Evolutionary conservation across 1,284 basidiomycete genomes (phyloP).

Genomic region (Pseudozyma tsukubaensis): DNA sequence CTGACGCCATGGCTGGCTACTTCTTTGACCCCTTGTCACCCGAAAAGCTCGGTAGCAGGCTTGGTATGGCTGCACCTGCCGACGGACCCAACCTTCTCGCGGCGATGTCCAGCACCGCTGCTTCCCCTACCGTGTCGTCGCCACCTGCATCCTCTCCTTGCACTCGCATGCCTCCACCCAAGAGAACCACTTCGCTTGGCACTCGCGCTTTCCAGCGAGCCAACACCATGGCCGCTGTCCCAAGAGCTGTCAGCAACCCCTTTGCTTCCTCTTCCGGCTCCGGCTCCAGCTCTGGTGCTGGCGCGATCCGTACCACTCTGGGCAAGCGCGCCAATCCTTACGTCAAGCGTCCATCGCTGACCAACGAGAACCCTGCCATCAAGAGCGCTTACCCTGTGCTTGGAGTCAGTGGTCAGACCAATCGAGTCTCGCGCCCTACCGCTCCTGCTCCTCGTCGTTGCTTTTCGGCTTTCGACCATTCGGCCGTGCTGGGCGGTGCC

Average conservation of each 20-base stretch:
- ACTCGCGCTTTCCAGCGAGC: constrained; percentile 45
- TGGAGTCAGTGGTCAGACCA: constrained; percentile 34
- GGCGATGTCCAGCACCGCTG: constrained; percentile 37
- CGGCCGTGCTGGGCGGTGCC: constrained; percentile 18
- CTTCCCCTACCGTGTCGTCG: constrained; percentile 35
- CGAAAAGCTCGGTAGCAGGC: constrained; percentile 37
- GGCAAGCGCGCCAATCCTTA: constrained; percentile 61
- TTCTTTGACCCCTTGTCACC: constrained; percentile 64
- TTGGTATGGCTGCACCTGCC: constrained; percentile 22
- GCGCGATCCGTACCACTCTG: constrained; percentile 31
- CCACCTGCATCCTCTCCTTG: constrained; percentile 44
- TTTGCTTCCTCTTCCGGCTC: constrained; percentile 6
- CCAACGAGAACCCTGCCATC: constrained; percentile 19
- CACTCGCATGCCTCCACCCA: constrained; percentile 43
- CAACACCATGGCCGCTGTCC: constrained; percentile 38
- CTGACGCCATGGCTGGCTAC: constrained; percentile 55
- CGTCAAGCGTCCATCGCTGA: constrained; percentile 49
- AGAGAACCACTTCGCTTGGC: constrained; percentile 42
- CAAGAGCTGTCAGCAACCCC: constrained; percentile 6
- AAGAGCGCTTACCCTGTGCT: constrained; percentile 54
- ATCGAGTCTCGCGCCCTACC: constrained; percentile 29
- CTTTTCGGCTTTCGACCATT: constrained; percentile 51
- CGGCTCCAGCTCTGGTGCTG: constrained; percentile 14
- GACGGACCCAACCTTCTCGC: constrained; percentile 41
- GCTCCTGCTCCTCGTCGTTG: constrained; percentile 55